These are phyloP conservation scores for Skeletonema potamos DNA, from an alignment of 108 stramenopile species.

Conservation along the genomic window DNA sequence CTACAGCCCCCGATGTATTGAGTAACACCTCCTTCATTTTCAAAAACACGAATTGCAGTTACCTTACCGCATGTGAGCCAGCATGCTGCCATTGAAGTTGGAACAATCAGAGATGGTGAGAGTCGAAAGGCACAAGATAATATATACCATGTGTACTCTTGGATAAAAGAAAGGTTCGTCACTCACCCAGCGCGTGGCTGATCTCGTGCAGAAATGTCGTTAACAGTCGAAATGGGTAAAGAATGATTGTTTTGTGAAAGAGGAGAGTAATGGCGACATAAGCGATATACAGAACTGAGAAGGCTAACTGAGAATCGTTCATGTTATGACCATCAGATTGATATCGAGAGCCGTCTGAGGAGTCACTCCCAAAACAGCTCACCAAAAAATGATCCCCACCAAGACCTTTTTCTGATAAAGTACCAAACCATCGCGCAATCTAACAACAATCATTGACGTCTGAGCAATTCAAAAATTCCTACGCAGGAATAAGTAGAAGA, in stretches of 20 bases:
- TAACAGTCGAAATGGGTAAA: constrained; percentile 45
- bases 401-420: no score
- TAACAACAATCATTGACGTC: no score
- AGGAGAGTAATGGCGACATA: constrained; percentile 41
- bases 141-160: background rate
- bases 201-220: constrained; percentile 53
- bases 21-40: constrained; percentile 53
- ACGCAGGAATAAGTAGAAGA: no score
- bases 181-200: constrained; percentile 23
- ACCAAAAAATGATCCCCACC: no score
- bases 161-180: background rate
- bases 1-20: constrained; percentile 44
- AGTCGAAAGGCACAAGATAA: no score
- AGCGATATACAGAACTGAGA: constrained; percentile 26
- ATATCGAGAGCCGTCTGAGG: no score
- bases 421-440: no score
- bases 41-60: constrained; percentile 33
- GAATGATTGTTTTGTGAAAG: constrained; percentile 32
- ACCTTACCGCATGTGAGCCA: constrained; percentile 50
- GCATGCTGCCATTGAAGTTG: constrained; percentile 6
- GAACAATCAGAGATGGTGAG: background rate
- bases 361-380: no score
- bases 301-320: constrained; percentile 48
- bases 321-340: background rate
- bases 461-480: no score